Percentiles rank a stretch among this genome's conserved stretches.
These are phyloP conservation scores for Sarocladium strictum DNA, from an alignment of 2,329 filamentous ascomycete species.

Conservation along the genomic window DNA sequence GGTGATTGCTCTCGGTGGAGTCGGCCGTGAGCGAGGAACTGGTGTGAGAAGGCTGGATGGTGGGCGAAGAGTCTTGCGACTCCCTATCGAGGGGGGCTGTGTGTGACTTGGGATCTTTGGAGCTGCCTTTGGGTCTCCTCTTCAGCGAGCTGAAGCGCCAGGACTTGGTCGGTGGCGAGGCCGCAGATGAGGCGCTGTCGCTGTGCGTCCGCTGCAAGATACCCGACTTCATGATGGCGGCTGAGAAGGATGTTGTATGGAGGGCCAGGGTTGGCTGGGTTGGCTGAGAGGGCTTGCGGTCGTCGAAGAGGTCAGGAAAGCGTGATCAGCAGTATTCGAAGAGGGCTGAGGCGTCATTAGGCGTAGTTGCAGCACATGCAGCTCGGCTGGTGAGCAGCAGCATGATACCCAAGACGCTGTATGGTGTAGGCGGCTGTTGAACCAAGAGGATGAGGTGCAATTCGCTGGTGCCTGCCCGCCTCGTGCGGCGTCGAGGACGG, in stretches of 20 bases:
- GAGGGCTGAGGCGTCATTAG: background rate
- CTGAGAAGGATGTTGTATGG: too few species aligned
- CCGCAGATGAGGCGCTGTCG: conserved; percentile 7
- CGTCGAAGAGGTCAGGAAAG: too few species aligned
- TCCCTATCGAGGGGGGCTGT: conserved; percentile 17
- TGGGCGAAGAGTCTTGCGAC: conserved; percentile 20
- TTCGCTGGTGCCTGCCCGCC: conserved; percentile 4
- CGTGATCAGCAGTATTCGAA: too few species aligned
- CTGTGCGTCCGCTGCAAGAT: conserved; percentile 3
- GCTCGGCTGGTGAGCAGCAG: background rate
- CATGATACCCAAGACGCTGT: background rate
- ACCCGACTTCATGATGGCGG: background rate
- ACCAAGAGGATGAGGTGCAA: background rate
- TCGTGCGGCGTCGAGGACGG: conserved; percentile 8
- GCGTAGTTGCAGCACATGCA: background rate
- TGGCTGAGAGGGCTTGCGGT: too few species aligned
- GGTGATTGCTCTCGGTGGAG: conserved; percentile 25
- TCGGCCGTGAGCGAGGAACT: conserved; percentile 21
- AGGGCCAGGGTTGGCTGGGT: too few species aligned
- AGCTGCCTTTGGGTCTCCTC: background rate
- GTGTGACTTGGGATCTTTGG: conserved; percentile 10
- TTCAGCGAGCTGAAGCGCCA: conserved; percentile 2
- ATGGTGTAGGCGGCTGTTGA: background rate
- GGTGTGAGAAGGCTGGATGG: conserved; percentile 18
- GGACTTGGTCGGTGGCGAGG: background rate